These are phyloP conservation scores for Closterium sp. DNA, from an alignment of 139 green algal genomes.

Conservation along the genomic window DNA sequence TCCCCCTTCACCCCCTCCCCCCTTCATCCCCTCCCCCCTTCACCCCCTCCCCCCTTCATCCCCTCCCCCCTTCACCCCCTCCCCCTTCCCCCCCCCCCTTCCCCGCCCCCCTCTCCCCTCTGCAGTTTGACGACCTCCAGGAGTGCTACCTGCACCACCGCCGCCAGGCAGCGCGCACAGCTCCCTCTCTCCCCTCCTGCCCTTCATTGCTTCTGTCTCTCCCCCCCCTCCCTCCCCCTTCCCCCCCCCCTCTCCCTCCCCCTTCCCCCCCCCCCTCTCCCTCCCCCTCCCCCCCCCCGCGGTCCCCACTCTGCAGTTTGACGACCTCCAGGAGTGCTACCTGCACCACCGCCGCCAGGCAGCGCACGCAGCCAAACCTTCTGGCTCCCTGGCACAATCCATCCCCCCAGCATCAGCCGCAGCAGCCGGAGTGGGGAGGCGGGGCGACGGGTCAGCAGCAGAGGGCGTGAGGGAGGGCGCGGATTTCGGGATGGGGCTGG, in stretches of 20 bases:
- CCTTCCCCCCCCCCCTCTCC: neutral
- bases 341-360: constrained; percentile 22
- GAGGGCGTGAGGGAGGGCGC: neutral
- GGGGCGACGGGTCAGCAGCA: neutral
- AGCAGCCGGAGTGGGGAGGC: neutral
- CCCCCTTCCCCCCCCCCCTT: neutral
- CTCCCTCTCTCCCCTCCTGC: neutral
- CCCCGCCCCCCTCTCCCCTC: neutral
- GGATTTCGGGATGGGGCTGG: constrained; percentile 11
- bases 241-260: neutral
- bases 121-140: constrained; percentile 46
- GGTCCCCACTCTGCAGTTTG: constrained; percentile 32
- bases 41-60: neutral
- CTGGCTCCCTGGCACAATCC: too few species aligned
- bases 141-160: constrained; percentile 33
- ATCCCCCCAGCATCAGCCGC: neutral
- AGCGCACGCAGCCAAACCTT: too few species aligned
- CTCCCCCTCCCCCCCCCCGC: neutral
- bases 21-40: neutral
- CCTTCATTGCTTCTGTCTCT: neutral
- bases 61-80: neutral
- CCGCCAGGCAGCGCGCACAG: too few species aligned
- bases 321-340: constrained; percentile 50
- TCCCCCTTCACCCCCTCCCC: neutral
- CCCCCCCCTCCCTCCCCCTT: neutral